Percentiles rank a stretch among this genome's conserved stretches.
Evolutionary conservation across 2,329 filamentous ascomycete genomes (phyloP).

Genomic region (Beauveria pseudobassiana): DNA sequence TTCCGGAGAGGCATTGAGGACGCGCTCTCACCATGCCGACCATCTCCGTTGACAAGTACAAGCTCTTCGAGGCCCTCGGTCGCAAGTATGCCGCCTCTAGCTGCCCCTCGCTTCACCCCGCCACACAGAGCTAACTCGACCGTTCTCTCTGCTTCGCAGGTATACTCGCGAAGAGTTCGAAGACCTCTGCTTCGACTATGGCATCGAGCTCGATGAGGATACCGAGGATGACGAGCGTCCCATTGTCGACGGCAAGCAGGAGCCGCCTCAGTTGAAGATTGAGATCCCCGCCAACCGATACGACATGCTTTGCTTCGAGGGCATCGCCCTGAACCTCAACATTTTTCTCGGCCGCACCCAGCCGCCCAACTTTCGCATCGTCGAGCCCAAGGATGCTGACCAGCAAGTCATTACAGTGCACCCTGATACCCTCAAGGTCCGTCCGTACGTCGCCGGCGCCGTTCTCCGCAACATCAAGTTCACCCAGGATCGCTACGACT

Average conservation of each 20-base stretch:
- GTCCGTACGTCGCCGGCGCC: constrained; percentile 82
- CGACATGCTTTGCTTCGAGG: constrained; percentile 95
- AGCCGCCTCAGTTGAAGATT: constrained; percentile 91
- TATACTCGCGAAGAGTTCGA: constrained; percentile 94
- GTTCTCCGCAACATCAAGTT: constrained; percentile 89
- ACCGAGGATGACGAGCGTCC: constrained; percentile 70
- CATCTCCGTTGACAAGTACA: constrained; percentile 92
- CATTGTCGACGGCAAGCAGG: constrained; percentile 68
- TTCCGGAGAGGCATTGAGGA: constrained; percentile 18
- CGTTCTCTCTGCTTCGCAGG: constrained; percentile 32
- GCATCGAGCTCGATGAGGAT: constrained; percentile 96
- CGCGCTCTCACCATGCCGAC: constrained; percentile 67
- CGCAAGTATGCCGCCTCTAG: constrained; percentile 53
- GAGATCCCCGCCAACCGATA: constrained; percentile 94
- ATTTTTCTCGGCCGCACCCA: constrained; percentile 76
- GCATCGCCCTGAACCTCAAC: constrained; percentile 90
- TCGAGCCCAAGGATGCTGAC: constrained; percentile 63
- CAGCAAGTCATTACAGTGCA: constrained; percentile 75
- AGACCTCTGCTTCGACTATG: constrained; percentile 96
- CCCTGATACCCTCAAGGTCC: constrained; percentile 66
- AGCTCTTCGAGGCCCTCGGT: constrained; percentile 87
- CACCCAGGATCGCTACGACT: constrained; percentile 84
- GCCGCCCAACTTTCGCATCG: constrained; percentile 72
- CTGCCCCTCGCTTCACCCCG: constrained; percentile 14
- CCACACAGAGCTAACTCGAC: constrained; percentile 15